These are phyloP conservation scores for Fusarium mangiferae DNA, from an alignment of 2,329 filamentous ascomycete genomes.

Conservation along the genomic window DNA sequence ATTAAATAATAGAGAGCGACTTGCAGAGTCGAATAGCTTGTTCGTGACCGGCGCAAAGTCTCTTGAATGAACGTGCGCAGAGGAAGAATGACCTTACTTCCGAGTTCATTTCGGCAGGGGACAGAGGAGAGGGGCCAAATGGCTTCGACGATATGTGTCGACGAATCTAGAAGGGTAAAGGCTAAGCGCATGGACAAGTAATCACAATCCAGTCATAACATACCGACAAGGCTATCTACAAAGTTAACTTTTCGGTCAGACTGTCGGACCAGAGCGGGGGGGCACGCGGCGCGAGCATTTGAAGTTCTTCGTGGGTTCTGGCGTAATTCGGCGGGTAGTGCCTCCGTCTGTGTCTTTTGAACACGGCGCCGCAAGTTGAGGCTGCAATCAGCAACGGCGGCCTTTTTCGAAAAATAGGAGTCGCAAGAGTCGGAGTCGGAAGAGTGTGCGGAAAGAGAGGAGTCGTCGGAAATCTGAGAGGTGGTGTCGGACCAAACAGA, in stretches of 20 bases:
- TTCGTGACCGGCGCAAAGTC: slow-evolving; percentile 91
- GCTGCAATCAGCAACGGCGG: slow-evolving; percentile 35
- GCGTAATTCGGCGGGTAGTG: slow-evolving; percentile 69
- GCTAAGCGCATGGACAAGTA: slow-evolving; percentile 48
- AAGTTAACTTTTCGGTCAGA: slow-evolving; percentile 93
- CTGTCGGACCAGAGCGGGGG: slow-evolving; percentile 84
- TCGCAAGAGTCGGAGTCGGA: slow-evolving; percentile 64
- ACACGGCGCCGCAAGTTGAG: slow-evolving; percentile 38
- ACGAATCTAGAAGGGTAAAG: slow-evolving; percentile 76
- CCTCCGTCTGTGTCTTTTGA: slow-evolving; percentile 49
- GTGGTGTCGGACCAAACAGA: slow-evolving; percentile 82
- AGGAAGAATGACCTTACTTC: slow-evolving; percentile 82
- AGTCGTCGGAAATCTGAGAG: slow-evolving; percentile 76
- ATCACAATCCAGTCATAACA: slow-evolving; percentile 58
- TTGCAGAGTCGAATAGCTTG: slow-evolving; percentile 96
- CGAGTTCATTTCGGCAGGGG: slow-evolving; percentile 77
- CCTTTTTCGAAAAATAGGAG: slow-evolving; percentile 50
- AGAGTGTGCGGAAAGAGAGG: slow-evolving; percentile 70
- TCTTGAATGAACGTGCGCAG: slow-evolving; percentile 97
- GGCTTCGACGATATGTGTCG: slow-evolving; percentile 94
- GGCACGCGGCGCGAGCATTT: slow-evolving; percentile 67
- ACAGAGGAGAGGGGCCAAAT: slow-evolving; percentile 95
- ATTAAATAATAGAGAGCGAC: slow-evolving; percentile 97
- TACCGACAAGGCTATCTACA: slow-evolving; percentile 97
- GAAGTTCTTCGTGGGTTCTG: slow-evolving; percentile 71